Evolutionary conservation across 1,139 yeast species (phyloP), one percentile per base, ranked within the genome.

Genomic region (Yamadazyma taylorii): DNA sequence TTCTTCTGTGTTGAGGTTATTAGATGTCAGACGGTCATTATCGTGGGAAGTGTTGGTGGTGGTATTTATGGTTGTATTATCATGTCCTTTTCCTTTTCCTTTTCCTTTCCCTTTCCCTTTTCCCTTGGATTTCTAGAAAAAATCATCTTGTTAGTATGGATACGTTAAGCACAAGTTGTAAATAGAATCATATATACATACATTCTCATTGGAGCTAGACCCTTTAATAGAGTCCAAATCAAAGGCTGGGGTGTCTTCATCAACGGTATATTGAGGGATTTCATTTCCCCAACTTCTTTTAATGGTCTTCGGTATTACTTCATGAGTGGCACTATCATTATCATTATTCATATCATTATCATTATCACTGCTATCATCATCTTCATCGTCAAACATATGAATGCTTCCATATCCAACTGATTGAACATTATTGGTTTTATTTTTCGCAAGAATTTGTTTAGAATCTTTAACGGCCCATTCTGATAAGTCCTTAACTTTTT

Each of bases 401-500:
- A 73, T 65, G 31, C 66, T 62, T 3, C 78, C 71, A 48, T 72
- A 79, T 0, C 85, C 85, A 5, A 78, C 67, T 1, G 63, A 53
- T 22, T 56, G 58, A 3, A 73, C 59, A n/a, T 30, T 15, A 8
- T 32, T 32, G 22, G 39, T 8, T 23, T 49, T 52, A 13, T 54
- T 56, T 26, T 53, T 54, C 21, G 53, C 52, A 27, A 27, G 39
- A 31, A 65, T 50, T 12, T 51, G 34, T 3, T 49, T 43, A 23
- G 68, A 58, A 27, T 60, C 46, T 2, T 78, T 73, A 31, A 78
- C 59, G 13, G 65, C 66, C 90, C 90, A 83, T 60, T 76, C 84
- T 21, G 86, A 81, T 12, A 62, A 46, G 55, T 81, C 89, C 35
- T 64, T 66, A 21, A 75, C 55, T 47, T 68, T 75, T 35, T 58